Percentiles rank a stretch among this genome's conserved stretches.
Evolutionary conservation across 2,329 filamentous ascomycete genomes (phyloP).

Genomic region (Pseudocercospora fijiensis): DNA sequence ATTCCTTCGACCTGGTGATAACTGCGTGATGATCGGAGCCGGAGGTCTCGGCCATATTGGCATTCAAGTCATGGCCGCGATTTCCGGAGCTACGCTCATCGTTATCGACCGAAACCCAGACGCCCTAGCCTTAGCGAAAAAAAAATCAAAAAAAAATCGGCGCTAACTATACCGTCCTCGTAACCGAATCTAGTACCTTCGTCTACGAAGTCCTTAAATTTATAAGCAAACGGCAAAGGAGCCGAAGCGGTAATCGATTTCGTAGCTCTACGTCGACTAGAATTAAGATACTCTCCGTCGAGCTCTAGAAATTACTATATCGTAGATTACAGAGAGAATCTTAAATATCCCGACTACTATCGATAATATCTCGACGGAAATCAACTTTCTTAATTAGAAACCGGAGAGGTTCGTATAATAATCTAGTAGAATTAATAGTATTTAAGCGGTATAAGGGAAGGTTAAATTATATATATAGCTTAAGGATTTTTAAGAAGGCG

Average conservation of each 20-base stretch:
- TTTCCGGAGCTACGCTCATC: slow-evolving; percentile 29
- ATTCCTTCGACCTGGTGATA: slow-evolving; percentile 28
- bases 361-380: slow-evolving; percentile 32
- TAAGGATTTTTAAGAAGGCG: slow-evolving; percentile 31
- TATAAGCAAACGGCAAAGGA: slow-evolving; percentile 26
- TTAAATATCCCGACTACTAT: slow-evolving; percentile 28
- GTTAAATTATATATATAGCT: slow-evolving; percentile 30
- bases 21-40: slow-evolving; percentile 30
- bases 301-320: slow-evolving; percentile 33
- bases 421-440: slow-evolving; percentile 31
- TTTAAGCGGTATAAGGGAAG: slow-evolving; percentile 30
- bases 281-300: slow-evolving; percentile 30
- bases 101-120: slow-evolving; percentile 30
- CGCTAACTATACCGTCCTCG: slow-evolving; percentile 28
- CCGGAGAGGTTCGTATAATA: slow-evolving; percentile 29
- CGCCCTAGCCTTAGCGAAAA: slow-evolving; percentile 29
- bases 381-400: slow-evolving; percentile 32
- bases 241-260: slow-evolving; percentile 33
- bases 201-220: slow-evolving; percentile 29
- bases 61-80: slow-evolving; percentile 32
- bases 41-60: slow-evolving; percentile 31
- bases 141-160: slow-evolving; percentile 31
- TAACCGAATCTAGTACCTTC: slow-evolving; percentile 24
- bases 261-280: slow-evolving; percentile 30
- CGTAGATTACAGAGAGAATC: slow-evolving; percentile 30